Evolutionary conservation across 2,329 filamentous ascomycete species (phyloP), one percentile per base, ranked within the genome.

Genomic region (Cercospora berteroae): DNA sequence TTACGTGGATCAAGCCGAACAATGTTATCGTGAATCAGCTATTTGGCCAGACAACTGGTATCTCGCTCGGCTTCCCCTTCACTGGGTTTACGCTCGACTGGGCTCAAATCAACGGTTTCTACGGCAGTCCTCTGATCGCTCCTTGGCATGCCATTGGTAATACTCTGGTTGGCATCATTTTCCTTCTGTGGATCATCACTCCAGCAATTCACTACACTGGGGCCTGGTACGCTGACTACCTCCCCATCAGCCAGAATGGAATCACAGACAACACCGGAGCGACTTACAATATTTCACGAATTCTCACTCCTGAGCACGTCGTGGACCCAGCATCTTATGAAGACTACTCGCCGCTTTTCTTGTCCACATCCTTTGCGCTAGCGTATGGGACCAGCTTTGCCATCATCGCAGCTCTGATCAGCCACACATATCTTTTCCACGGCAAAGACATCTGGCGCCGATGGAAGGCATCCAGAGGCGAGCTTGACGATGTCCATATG

Each of bases 41-140:
- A 3, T 75, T 75, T 27, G 74, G 74, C n/a, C 68, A 71, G 39
- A 64, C 65, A 0, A 74, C 69, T 31, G 74, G 74, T 4, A 64
- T 75, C 57, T 72, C 73, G 25, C 66, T 74, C 6, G 70, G 70
- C 18, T 74, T 72, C 56, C 73, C 69, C 6, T 73, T 74, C 60
- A 90, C 94, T 69, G 92, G 92, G 0, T 77, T 96, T 75, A 96
- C 92, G 0, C 94, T 96, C 73, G 93, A 96, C 80, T 96, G 93
- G 93, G 91, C 92, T 0, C 92, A 96, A 52, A 90, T 96, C 71
- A 74, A 71, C 50, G 92, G 92, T 0, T 87, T 94, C 74, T 94
- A 95, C 74, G 91, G 92, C 25, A 95, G 91, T 3, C 93, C 79
- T 0, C 73, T 81, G 1, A 68, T 80, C 2, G 67, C 71, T 60